Conservation (phyloP, 129 eudicot genomes). For the Chrysanthemum seticuspe region DNA sequence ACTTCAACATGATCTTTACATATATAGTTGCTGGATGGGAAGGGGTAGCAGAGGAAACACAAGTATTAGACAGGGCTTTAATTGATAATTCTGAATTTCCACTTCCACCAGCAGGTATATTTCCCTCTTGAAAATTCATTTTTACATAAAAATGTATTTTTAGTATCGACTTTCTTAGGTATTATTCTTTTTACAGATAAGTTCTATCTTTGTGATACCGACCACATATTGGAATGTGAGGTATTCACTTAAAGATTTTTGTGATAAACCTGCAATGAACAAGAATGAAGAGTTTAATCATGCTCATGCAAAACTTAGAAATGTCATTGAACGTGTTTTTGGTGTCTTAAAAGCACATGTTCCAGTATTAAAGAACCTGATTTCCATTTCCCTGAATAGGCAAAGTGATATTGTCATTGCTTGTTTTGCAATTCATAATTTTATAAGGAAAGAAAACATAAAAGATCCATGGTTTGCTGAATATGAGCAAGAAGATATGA, state of each 20-base stretch:
- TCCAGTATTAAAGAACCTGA: slow-evolving; percentile 8
- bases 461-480: not conserved
- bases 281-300: slow-evolving; percentile 9
- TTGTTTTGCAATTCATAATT: slow-evolving; percentile 12
- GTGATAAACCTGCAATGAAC: not conserved
- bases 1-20: slow-evolving; percentile 14
- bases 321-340: slow-evolving; percentile 11
- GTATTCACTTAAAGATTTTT: not conserved
- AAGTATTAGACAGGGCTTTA: not conserved
- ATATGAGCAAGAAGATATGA: slow-evolving; percentile 4
- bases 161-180: not conserved
- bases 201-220: slow-evolving; percentile 15
- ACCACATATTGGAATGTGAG: slow-evolving; percentile 12
- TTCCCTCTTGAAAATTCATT: not conserved
- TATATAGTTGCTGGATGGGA: slow-evolving; percentile 15
- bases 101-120: slow-evolving; percentile 14
- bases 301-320: slow-evolving; percentile 12
- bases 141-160: not conserved
- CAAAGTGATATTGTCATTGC: not conserved
- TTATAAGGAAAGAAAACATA: not conserved
- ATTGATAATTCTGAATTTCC: not conserved
- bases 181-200: not conserved
- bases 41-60: slow-evolving; percentile 5
- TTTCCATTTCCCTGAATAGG: not conserved
- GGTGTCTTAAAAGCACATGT: slow-evolving; percentile 12